Conservation (phyloP, 176 grass and related monocot genomes). For the Luzula sylvatica region DNA sequence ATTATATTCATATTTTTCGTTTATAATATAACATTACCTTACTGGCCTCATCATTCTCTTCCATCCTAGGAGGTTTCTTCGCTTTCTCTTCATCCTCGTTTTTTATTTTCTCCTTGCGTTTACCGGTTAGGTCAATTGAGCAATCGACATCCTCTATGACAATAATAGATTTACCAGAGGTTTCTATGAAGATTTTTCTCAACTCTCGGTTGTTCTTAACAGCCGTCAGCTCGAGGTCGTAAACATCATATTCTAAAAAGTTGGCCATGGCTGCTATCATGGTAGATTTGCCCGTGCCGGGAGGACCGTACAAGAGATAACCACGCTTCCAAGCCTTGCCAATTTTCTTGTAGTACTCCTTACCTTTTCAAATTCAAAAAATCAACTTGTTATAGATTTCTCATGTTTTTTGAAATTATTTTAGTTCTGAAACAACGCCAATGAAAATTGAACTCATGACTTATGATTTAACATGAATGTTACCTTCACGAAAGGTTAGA, state of each 20-base stretch:
- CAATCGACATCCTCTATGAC: slow-evolving; percentile 29
- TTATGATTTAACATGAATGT: too few relatives aligned
- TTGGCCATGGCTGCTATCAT: slow-evolving; percentile 24
- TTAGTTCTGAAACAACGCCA: too few relatives aligned
- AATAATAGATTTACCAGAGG: slow-evolving; percentile 16
- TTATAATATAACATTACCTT: slow-evolving; percentile 1
- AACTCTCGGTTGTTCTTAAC: slow-evolving; percentile 22
- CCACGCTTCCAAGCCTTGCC: slow-evolving; percentile 31
- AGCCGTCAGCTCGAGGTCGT: slow-evolving; percentile 21
- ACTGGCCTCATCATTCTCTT: neutral
- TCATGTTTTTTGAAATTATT: too few relatives aligned
- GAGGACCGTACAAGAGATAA: slow-evolving; percentile 22
- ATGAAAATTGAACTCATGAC: too few relatives aligned
- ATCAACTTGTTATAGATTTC: too few relatives aligned
- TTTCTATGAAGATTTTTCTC: slow-evolving; percentile 22
- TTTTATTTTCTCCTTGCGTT: slow-evolving; percentile 9
- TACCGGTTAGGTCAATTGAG: slow-evolving; percentile 21
- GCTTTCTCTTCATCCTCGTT: neutral
- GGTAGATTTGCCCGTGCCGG: slow-evolving; percentile 26
- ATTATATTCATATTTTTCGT: too few relatives aligned
- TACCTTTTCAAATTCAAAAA: neutral
- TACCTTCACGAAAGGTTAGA: neutral
- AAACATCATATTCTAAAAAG: slow-evolving; percentile 19
- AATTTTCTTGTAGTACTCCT: slow-evolving; percentile 23
- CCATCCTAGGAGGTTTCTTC: neutral